Base-by-base conservation (phyloP, 345 rosid genomes). In the Lepidium didymum region DNA sequence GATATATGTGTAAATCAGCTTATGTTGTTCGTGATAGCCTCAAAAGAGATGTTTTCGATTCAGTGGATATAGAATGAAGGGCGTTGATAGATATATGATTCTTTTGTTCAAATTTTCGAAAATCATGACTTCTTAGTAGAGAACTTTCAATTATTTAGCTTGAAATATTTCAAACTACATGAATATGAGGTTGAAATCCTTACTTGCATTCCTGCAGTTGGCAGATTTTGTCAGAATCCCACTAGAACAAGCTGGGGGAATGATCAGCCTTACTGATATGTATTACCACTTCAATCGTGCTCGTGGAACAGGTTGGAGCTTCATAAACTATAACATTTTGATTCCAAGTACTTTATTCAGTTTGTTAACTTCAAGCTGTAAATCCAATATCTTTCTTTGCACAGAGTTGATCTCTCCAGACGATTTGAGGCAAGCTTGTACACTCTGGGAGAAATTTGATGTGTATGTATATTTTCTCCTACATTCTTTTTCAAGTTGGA, bases 251-350 rank as follows among this genome's bases (percentile, higher is more conserved):
- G 85, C 92, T 58, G 96, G 99, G 51, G 99, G 99, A 35, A 86
- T 94, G 97, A 89, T 94, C 74, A 91, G 86, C 70, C 97, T 87
- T 66, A 85, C 90, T 56, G 99, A 94, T 75, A 78, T 86, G 50
- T 91, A 89, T 73, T 94, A 96, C 79, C 93, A 89, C 74, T 89
- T 91, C 79, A 91, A 89, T 63, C 97, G 97, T 58, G 99, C 97
- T 60, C 85, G 96, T 27, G 97, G 99, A 68, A 94, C 97, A 84
- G 97, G 98, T 92, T 76, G 40, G 51, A 27, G 38, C 23, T 66
- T 45, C 5, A 9, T 13, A 25, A 35, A 34, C 40, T n/a, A 60
- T 9, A 10, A 29, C 7, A n/a, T 40, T 61, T 38, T 74, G 31
- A 6, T 62, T 37, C 45, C 6, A 5, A 9, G 19, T 35, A 37